These are phyloP conservation scores for Volvox reticuliferus DNA, from an alignment of 139 green algal species.

Conservation along the genomic window DNA sequence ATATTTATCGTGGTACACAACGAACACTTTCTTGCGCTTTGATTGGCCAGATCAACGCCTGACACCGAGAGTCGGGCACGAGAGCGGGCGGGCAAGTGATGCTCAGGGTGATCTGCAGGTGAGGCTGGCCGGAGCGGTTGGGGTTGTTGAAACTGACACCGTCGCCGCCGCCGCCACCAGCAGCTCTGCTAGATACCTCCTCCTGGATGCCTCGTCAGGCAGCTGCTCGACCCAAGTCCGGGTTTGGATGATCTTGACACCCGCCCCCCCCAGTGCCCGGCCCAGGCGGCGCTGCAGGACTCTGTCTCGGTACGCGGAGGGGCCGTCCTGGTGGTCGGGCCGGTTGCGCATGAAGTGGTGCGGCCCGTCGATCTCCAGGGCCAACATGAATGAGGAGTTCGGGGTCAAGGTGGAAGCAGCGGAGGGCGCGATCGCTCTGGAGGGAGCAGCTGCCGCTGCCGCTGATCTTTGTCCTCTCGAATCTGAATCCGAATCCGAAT, in stretches of 20 bases:
- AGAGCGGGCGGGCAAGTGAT: too few relatives aligned
- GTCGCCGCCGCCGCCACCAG: background rate
- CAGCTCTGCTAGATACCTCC: background rate
- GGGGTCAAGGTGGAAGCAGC: background rate
- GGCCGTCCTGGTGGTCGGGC: background rate
- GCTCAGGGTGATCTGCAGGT: too few relatives aligned
- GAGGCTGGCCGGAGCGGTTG: background rate
- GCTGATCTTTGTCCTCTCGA: background rate
- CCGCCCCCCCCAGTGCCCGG: background rate
- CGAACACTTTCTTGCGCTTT: too few relatives aligned
- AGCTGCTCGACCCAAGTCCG: background rate
- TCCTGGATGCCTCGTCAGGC: background rate
- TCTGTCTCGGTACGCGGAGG: background rate
- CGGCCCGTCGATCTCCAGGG: slow-evolving; percentile 30
- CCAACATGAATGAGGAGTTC: background rate
- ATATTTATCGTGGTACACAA: too few relatives aligned
- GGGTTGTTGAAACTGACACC: background rate
- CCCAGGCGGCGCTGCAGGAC: background rate
- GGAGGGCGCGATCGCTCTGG: background rate
- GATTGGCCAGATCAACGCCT: too few relatives aligned
- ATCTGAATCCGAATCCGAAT: background rate
- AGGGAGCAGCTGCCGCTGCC: background rate
- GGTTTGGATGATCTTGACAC: background rate
- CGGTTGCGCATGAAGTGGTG: slow-evolving; percentile 38
- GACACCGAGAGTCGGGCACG: too few relatives aligned